Evolutionary conservation across 2,329 filamentous ascomycete species (phyloP).

Genomic region (Cladosporium sp.): DNA sequence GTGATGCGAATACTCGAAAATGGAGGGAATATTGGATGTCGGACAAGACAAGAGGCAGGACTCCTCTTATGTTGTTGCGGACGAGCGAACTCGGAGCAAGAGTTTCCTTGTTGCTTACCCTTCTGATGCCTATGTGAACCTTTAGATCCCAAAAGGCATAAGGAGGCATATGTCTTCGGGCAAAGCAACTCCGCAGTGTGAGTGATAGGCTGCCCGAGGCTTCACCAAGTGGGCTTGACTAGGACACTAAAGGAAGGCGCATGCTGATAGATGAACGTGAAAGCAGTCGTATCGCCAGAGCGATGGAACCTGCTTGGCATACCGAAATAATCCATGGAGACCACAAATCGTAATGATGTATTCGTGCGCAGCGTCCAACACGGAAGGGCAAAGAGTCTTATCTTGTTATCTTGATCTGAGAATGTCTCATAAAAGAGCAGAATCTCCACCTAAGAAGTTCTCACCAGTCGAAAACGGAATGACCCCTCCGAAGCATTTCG

Average conservation of each 20-base stretch:
- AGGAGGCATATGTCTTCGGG: not conserved
- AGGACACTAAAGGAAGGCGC: not conserved
- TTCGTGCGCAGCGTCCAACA: too few relatives aligned
- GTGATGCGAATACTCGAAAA: not conserved
- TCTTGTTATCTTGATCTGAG: not conserved
- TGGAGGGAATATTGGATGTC: too few relatives aligned
- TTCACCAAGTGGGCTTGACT: not conserved
- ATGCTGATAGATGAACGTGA: not conserved
- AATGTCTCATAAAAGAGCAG: not conserved
- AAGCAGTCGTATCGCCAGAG: too few relatives aligned
- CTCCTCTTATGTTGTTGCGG: not conserved
- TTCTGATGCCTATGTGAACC: not conserved
- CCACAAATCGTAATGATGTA: too few relatives aligned
- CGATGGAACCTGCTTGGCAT: too few relatives aligned
- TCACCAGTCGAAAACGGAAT: not conserved
- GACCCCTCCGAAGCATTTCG: not conserved
- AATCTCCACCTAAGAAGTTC: not conserved
- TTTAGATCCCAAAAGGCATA: not conserved
- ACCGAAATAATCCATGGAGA: too few relatives aligned
- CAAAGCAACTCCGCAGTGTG: not conserved
- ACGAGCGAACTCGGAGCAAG: constrained; percentile 1
- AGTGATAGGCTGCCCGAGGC: not conserved
- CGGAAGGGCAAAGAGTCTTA: too few relatives aligned
- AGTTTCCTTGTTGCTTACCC: not conserved
- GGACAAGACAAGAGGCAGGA: too few relatives aligned